A percentile compares a stretch with the other conserved stretches of the same genome.
These are phyloP conservation scores for Fusarium clavum DNA, from an alignment of 2,329 filamentous ascomycete species.

Conservation along the genomic window DNA sequence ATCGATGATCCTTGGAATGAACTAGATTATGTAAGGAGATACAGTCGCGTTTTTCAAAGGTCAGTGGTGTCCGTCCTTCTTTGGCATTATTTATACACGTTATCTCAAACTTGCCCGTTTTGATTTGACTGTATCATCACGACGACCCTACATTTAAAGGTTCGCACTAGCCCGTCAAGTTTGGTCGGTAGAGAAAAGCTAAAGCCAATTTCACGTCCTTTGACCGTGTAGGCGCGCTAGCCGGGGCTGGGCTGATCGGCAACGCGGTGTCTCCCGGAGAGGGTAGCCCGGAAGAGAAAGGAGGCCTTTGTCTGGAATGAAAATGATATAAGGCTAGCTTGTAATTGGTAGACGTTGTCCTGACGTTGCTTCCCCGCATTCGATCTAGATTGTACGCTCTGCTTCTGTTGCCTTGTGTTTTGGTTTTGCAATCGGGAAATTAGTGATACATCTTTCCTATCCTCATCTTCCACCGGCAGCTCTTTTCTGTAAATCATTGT, in stretches of 20 bases:
- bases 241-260: too few species aligned
- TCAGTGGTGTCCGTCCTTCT: too few species aligned
- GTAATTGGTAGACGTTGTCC: not conserved
- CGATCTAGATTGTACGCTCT: not conserved
- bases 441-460: not conserved
- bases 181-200: too few species aligned
- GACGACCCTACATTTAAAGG: fast-evolving
- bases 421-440: not conserved
- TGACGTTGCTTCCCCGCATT: conserved; percentile 4
- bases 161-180: not conserved
- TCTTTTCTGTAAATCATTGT: not conserved
- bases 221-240: not conserved
- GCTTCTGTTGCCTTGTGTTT: not conserved
- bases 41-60: fast-evolving
- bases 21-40: too few species aligned
- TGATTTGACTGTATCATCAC: too few species aligned
- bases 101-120: fast-evolving
- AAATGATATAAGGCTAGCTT: not conserved
- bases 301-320: not conserved
- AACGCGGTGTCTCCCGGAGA: not conserved
- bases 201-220: fast-evolving
- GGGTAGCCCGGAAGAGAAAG: not conserved
- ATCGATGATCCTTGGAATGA: too few species aligned
- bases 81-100: too few species aligned
- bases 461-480: not conserved